Percentiles rank a stretch among this genome's conserved stretches.
phyloP scores from a whole-genome alignment of 768 basidiomycete genomes.

The Auriculariales sp. region DNA sequence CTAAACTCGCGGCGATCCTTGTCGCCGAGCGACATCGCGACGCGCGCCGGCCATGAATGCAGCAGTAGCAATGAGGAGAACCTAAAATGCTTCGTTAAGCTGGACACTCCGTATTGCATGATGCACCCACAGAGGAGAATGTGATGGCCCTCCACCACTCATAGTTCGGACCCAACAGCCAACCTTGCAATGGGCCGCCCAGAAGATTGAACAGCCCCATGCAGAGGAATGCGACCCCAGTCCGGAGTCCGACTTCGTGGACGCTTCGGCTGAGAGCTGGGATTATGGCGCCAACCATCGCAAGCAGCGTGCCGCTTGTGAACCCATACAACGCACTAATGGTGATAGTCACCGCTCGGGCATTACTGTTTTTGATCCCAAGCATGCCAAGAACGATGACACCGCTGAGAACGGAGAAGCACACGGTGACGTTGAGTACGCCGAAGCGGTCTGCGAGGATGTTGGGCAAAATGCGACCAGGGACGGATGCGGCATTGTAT shows the following conservation, averaged over 20 bases:
- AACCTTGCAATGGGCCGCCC: neutral
- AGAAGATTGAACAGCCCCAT: neutral
- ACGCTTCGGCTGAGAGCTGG: neutral
- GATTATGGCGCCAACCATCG: neutral
- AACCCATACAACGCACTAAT: conserved; percentile 31
- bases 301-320: conserved; percentile 20
- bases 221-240: neutral
- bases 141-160: neutral
- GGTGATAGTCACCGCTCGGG: conserved; percentile 16
- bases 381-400: conserved; percentile 15
- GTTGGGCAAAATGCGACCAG: conserved; percentile 36
- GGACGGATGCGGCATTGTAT: conserved; percentile 33
- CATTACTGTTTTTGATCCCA: conserved; percentile 17
- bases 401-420: neutral
- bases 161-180: neutral
- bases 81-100: too few relatives aligned
- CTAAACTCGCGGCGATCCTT: too few relatives aligned
- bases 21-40: too few relatives aligned
- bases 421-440: conserved; percentile 25
- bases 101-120: too few relatives aligned
- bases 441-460: conserved; percentile 29
- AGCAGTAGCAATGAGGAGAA: too few relatives aligned
- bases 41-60: too few relatives aligned
- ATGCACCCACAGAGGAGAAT: neutral
- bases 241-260: neutral